These are phyloP conservation scores for Ceratocystis cacaofunesta DNA, from an alignment of 2,329 filamentous ascomycete species.

Conservation along the genomic window DNA sequence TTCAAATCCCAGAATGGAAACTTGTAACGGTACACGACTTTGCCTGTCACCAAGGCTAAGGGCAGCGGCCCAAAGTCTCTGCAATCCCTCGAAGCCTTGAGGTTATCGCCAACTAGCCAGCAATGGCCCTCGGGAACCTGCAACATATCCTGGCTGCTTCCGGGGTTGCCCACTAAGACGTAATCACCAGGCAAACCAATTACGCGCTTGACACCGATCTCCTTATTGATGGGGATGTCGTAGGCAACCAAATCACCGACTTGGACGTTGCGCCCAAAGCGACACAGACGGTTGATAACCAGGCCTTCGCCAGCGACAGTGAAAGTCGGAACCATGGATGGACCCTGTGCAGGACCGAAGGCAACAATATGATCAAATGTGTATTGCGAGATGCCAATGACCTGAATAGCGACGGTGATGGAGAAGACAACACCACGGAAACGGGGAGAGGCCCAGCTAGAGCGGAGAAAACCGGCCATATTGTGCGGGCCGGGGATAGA, in stretches of 20 bases:
- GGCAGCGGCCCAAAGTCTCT: conserved; percentile 76
- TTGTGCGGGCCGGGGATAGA: background rate
- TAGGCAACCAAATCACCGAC: conserved; percentile 81
- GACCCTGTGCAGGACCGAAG: conserved; percentile 47
- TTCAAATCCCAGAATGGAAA: conserved; percentile 30
- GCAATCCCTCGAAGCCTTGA: conserved; percentile 72
- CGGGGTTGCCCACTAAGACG: conserved; percentile 50
- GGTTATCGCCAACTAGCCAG: conserved; percentile 80
- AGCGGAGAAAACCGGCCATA: conserved; percentile 16
- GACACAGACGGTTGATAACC: conserved; percentile 51
- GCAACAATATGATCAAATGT: conserved; percentile 46
- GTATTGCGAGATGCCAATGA: conserved; percentile 35
- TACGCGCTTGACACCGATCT: conserved; percentile 63
- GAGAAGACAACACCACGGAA: conserved; percentile 26
- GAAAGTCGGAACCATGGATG: conserved; percentile 85
- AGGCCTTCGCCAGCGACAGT: conserved; percentile 51
- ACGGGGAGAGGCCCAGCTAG: conserved; percentile 11
- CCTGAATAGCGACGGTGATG: conserved; percentile 31
- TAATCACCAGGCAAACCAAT: conserved; percentile 63
- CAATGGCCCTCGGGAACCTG: conserved; percentile 85
- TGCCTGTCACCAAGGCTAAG: conserved; percentile 68
- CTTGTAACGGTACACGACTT: conserved; percentile 50
- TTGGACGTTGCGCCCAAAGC: conserved; percentile 46
- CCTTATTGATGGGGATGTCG: conserved; percentile 49
- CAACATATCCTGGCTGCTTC: conserved; percentile 20